Evolutionary conservation across 2,329 filamentous ascomycete species (phyloP), one percentile per base, ranked within the genome.

Genomic region (Colletotrichum cuscutae): DNA sequence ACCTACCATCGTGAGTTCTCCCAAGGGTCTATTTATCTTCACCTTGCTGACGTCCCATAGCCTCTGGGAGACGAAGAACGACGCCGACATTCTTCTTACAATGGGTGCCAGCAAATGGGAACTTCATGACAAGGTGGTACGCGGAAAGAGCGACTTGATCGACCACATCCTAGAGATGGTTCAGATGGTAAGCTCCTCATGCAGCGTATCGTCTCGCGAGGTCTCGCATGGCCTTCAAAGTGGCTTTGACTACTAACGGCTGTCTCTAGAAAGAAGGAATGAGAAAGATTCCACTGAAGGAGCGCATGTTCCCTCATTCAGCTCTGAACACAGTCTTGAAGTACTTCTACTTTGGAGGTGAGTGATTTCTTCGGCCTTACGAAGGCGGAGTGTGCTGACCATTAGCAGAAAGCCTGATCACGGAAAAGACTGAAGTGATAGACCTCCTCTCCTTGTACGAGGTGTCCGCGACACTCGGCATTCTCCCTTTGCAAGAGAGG

Each of bases 321-420:
- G 68, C 64, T 13, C 37, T 71, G 24, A 42, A 54, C n/a, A 22
- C 30, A 37, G n/a, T 59, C 5, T 19, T 71, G 12, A 61, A 58
- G 22, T 71, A 37, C 24, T 22, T 68, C 28, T 71, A 68, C 9
- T 9, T 62, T 15, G 69, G 69, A 52, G 58, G 69, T 62, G 26
- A 24, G 22, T 12, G 32, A 12, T 35, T 11, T 12, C 32, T 35
- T 35, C 11, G 11, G 11, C 32, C 11, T 11, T 12, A 5, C 4
- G 32, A 35, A 35, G 11, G 32, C 11, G 32, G 32, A 35, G 3
- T 13, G 1, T 7, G 7, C 35, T n/a, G 6, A 8, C 6, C 19
- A 24, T 42, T 2, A 2, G 0, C 9, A 19, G 37, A 26, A 26
- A 30, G 26, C 15, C 37, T 22, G 15, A 15, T 68, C 5, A 22